Evolutionary conservation across 441 rosid species (phyloP).

Genomic region (Corymbia calophylla): DNA sequence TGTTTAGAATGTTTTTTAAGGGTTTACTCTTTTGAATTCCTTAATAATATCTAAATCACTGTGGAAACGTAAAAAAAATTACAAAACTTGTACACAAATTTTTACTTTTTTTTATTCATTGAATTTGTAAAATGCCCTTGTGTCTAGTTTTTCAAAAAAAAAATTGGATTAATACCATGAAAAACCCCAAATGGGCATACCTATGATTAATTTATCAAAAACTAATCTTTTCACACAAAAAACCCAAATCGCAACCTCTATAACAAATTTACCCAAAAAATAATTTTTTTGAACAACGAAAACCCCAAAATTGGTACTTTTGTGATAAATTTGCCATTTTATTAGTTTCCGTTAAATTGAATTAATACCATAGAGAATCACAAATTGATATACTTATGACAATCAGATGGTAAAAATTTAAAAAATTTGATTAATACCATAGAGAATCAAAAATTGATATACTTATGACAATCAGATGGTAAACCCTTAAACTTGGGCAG

Average conservation of each 20-base stretch:
- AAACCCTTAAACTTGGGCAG: background rate
- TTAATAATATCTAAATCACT: background rate
- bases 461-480: rapidly evolving
- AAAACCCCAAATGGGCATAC: background rate
- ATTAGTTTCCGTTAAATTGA: rapidly evolving
- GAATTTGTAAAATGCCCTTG: background rate
- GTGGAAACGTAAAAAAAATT: background rate
- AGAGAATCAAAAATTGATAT: background rate
- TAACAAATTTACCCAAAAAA: rapidly evolving
- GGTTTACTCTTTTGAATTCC: background rate
- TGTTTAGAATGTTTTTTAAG: background rate
- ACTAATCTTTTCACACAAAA: rapidly evolving
- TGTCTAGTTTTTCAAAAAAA: background rate
- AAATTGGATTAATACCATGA: background rate
- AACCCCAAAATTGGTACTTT: background rate
- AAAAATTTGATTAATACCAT: rapidly evolving
- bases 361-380: rapidly evolving
- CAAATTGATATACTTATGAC: rapidly evolving
- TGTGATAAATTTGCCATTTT: rapidly evolving
- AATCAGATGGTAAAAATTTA: rapidly evolving
- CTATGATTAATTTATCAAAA: background rate
- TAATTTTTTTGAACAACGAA: background rate
- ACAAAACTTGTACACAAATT: rapidly evolving
- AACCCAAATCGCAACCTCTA: rapidly evolving
- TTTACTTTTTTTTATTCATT: background rate